Evolutionary conservation across 2,329 filamentous ascomycete genomes (phyloP), one percentile per base, ranked within the genome.

Genomic region (Aspergillus floridensis): DNA sequence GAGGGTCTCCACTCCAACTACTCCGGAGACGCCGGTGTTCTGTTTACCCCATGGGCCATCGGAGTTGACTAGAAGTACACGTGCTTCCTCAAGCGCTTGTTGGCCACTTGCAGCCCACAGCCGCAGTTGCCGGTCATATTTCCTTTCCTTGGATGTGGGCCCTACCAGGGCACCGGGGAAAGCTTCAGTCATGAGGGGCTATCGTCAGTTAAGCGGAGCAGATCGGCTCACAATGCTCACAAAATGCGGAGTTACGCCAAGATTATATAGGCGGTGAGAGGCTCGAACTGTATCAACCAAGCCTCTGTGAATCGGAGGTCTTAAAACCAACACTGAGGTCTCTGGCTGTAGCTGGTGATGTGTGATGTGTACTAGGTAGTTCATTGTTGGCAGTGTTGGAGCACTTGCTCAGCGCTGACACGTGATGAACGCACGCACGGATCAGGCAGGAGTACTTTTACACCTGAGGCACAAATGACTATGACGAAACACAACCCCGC

Each of bases 91-190:
- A 2, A 99, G 83, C 16, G 93, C 93, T 66, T 89, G 84, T 74
- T 99, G 95, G 19, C 95, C 95, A 53, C 86, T 91, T 47, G 93
- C 92, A 62, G 93, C 96, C 95, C 95, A 99, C 14, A 99, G 81
- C 56, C 96, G 89, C 46, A 99, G 86, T 77, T 99, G 95, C 56
- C 95, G 88, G 75, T 99, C 95, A 78, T 99, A 99, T 72, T 91
- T 96, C 75, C 84, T 85, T 74, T 88, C 82, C 71, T 87, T 87
- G 47, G 84, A 83, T 12, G 82, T 83, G 38, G 84, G 85, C 38
- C 79, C 82, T 32, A 68, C 67, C 44, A 75, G 63, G 57, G 70
- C 63, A 24, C 66, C 68, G 49, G 73, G 70, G 64, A 77, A 75
- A 11, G 73, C 68, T 52, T 73, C 70, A 44, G 74, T 67, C 76